Evolutionary conservation across 257 asterid genomes (phyloP).

Genomic region (Fraxinus cuspidata): DNA sequence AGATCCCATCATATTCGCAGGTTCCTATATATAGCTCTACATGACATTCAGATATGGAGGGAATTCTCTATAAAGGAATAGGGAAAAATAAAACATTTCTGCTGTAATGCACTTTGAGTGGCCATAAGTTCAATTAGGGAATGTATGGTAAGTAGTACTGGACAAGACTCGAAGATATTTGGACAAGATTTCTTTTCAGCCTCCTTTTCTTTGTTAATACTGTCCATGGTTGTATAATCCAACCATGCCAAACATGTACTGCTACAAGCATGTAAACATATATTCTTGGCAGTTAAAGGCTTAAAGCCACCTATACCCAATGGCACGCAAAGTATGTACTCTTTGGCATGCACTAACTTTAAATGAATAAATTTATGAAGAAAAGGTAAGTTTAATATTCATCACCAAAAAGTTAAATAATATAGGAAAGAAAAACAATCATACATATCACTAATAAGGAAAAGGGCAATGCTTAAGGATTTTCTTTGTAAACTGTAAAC

Average conservation of each 20-base stretch:
- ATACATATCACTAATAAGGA: background rate
- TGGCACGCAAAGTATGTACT: background rate
- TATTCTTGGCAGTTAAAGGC: background rate
- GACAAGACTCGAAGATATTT: background rate
- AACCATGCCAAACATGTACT: background rate
- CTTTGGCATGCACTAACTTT: background rate
- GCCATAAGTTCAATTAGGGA: background rate
- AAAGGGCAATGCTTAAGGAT: background rate
- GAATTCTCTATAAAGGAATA: background rate
- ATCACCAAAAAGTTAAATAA: background rate
- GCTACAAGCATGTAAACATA: background rate
- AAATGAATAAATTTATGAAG: background rate
- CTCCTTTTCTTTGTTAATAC: background rate
- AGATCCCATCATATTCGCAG: background rate
- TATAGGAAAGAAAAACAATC: no score
- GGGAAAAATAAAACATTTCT: slow-evolving; percentile 14
- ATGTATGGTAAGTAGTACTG: background rate
- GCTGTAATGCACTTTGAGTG: slow-evolving; percentile 24
- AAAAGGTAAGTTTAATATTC: no score
- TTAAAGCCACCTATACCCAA: background rate
- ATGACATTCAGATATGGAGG: background rate
- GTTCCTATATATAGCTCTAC: background rate
- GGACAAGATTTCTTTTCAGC: background rate
- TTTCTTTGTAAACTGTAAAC: background rate
- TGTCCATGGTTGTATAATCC: background rate